Evolutionary conservation across 2,329 filamentous ascomycete genomes (phyloP).

Genomic region (Talaromyces funiculosus): DNA sequence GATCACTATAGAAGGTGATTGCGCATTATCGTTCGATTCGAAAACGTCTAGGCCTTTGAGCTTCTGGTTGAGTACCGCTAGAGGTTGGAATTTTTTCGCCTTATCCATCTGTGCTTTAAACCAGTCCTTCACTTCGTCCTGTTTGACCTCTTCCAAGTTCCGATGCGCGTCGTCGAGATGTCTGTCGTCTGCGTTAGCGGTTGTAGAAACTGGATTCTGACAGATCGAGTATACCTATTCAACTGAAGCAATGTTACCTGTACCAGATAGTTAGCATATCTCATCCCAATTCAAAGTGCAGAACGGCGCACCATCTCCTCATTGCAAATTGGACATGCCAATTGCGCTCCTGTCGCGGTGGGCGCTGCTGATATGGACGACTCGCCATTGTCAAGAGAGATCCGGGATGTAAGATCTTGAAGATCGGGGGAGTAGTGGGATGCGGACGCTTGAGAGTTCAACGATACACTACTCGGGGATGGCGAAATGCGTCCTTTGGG

Average conservation of each 20-base stretch:
- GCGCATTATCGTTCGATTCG: constrained; percentile 73
- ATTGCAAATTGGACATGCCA: constrained; percentile 95
- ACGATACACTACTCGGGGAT: constrained; percentile 68
- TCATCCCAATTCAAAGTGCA: neutral
- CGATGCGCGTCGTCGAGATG: constrained; percentile 86
- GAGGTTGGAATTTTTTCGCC: constrained; percentile 85
- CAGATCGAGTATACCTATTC: constrained; percentile 56
- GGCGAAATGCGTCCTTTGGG: constrained; percentile 49
- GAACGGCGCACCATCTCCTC: constrained; percentile 77
- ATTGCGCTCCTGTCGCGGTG: constrained; percentile 56
- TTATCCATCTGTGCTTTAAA: constrained; percentile 92
- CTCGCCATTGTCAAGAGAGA: constrained; percentile 62
- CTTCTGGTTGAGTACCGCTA: constrained; percentile 89
- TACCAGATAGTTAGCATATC: neutral
- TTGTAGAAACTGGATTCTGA: neutral
- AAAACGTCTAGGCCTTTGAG: constrained; percentile 88
- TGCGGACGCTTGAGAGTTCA: constrained; percentile 68
- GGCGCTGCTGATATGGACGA: constrained; percentile 45
- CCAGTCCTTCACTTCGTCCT: constrained; percentile 95
- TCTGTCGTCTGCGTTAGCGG: constrained; percentile 37
- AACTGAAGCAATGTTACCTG: constrained; percentile 88
- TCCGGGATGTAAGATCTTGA: constrained; percentile 75
- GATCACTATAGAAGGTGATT: constrained; percentile 34
- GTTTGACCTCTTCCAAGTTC: constrained; percentile 79
- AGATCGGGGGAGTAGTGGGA: constrained; percentile 64